phyloP scores from a whole-genome alignment of 2,329 filamentous ascomycete species.

The Aspergillus melleus region DNA sequence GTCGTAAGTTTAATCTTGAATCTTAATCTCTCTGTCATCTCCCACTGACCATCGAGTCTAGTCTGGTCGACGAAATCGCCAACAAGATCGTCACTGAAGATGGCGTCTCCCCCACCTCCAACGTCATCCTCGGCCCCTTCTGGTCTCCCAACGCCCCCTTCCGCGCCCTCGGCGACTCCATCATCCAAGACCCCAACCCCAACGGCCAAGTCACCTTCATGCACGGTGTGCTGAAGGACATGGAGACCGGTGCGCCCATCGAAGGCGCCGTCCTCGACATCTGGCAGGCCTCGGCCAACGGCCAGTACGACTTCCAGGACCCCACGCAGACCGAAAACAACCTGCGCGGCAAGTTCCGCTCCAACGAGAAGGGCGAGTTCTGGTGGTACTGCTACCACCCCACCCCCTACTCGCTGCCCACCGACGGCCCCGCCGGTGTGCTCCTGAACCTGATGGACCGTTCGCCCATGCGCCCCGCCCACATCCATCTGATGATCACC shows the following conservation, averaged over 20 bases:
- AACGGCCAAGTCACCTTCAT: slow-evolving; percentile 64
- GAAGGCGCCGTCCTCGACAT: slow-evolving; percentile 71
- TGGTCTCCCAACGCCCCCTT: slow-evolving; percentile 75
- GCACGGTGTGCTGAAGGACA: slow-evolving; percentile 67
- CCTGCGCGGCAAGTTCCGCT: slow-evolving; percentile 72
- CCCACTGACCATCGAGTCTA: slow-evolving; percentile 5
- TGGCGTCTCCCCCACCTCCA: slow-evolving; percentile 66
- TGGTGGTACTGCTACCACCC: slow-evolving; percentile 76
- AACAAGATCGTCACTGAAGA: slow-evolving; percentile 65
- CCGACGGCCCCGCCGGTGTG: slow-evolving; percentile 59
- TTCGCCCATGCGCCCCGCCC: slow-evolving; percentile 61
- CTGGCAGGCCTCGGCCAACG: slow-evolving; percentile 75
- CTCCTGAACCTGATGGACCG: slow-evolving; percentile 57
- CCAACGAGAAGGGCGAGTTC: slow-evolving; percentile 65
- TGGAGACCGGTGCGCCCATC: slow-evolving; percentile 66
- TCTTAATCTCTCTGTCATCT: slow-evolving; percentile 26
- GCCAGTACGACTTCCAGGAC: slow-evolving; percentile 75
- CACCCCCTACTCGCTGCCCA: slow-evolving; percentile 70
- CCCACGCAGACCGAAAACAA: slow-evolving; percentile 72
- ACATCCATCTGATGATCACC: slow-evolving; percentile 60
- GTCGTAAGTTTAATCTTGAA: slow-evolving; percentile 40
- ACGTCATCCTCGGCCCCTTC: slow-evolving; percentile 75
- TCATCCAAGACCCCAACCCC: slow-evolving; percentile 62
- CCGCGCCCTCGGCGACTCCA: slow-evolving; percentile 64
- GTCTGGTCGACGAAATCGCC: slow-evolving; percentile 77